These are phyloP conservation scores for Fusarium anthophilum DNA, from an alignment of 2,329 filamentous ascomycete genomes.

Conservation along the genomic window DNA sequence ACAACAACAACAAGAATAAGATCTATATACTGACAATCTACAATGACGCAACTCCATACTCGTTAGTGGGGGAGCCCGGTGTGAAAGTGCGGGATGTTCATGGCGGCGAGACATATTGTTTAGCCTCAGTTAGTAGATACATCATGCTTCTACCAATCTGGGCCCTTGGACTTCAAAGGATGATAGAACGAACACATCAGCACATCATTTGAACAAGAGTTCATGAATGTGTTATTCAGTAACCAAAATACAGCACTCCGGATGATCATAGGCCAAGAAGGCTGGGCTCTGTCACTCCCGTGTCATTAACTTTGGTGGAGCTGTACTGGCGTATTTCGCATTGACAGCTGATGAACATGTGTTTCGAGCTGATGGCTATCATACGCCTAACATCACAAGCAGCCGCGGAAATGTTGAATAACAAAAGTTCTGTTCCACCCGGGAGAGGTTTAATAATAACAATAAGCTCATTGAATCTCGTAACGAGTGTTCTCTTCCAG, in stretches of 20 bases:
- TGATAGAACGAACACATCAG: background rate
- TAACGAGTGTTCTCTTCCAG: conserved; percentile 30
- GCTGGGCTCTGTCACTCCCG: background rate
- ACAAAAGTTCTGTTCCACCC: background rate
- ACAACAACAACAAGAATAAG: background rate
- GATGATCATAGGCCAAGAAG: background rate
- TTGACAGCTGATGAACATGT: background rate
- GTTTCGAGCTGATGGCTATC: background rate
- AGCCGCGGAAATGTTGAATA: background rate
- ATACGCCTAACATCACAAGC: background rate
- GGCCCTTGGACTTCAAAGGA: background rate
- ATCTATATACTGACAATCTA: background rate
- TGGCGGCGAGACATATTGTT: background rate
- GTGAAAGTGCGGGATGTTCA: background rate
- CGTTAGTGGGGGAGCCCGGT: background rate
- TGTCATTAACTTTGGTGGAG: background rate
- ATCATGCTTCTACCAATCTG: background rate
- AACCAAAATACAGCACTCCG: background rate
- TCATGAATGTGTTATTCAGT: background rate
- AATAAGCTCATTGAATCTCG: background rate
- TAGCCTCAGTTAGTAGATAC: background rate
- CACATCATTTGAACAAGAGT: background rate
- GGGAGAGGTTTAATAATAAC: conserved; percentile 1
- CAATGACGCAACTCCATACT: background rate
- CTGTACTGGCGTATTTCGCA: background rate